These are phyloP conservation scores for Auxenochlorella pyrenoidosa DNA, from an alignment of 139 green algal genomes.

Conservation along the genomic window DNA sequence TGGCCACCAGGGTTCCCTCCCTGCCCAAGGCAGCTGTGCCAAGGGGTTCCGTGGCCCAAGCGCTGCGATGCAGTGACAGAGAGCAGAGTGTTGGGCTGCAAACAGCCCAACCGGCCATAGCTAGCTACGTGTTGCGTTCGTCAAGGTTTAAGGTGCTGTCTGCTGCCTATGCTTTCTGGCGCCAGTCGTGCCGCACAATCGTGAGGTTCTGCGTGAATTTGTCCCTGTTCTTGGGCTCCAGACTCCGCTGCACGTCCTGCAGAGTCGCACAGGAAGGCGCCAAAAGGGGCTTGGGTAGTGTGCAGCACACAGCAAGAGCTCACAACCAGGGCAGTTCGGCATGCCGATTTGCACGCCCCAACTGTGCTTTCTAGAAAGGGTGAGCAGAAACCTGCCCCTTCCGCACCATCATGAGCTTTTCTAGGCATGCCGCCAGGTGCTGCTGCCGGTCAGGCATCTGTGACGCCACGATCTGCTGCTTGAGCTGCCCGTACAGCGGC, in stretches of 20 bases:
- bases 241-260: slow-evolving; percentile 80
- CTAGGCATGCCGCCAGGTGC: slow-evolving; percentile 82
- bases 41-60: no score
- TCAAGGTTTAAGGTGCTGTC: no score
- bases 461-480: slow-evolving; percentile 67
- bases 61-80: no score
- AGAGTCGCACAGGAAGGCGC: neutral
- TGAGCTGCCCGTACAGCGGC: slow-evolving; percentile 76
- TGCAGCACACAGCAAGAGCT: no score
- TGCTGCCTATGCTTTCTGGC: no score
- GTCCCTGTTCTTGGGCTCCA: slow-evolving; percentile 97
- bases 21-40: neutral
- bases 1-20: neutral
- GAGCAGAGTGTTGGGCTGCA: no score
- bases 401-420: slow-evolving; percentile 88
- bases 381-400: no score
- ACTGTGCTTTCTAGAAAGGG: no score
- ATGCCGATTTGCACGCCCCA: no score
- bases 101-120: no score
- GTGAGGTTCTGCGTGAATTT: slow-evolving; percentile 99
- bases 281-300: neutral
- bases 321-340: no score
- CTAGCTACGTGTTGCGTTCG: no score
- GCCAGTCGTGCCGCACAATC: slow-evolving; percentile 89
- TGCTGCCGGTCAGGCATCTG: slow-evolving; percentile 73